These are phyloP conservation scores for Rhynchospora tenuis DNA, from an alignment of 176 grass and related monocot species.

Conservation along the genomic window DNA sequence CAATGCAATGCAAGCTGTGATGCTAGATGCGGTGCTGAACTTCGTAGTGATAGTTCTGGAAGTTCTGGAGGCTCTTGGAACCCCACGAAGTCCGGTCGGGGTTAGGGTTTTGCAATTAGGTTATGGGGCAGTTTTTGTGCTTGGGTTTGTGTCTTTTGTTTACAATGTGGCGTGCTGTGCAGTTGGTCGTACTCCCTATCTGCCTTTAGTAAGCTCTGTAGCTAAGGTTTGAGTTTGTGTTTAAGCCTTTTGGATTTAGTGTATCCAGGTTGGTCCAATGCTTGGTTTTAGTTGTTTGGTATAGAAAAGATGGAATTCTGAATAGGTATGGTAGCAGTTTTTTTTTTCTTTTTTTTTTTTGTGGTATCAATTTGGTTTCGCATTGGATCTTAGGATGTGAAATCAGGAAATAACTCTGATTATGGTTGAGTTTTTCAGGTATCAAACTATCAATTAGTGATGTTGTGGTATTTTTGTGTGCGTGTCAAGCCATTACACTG, in stretches of 20 bases:
- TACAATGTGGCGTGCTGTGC: conserved; percentile 19
- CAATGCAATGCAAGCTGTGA: conserved; percentile 24
- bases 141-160: conserved; percentile 19
- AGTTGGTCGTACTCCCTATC: conserved; percentile 29
- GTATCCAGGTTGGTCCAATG: neutral
- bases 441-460: neutral
- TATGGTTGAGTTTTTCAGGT: neutral
- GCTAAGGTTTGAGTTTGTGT: conserved; percentile 23
- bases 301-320: neutral
- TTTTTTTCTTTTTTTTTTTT: neutral
- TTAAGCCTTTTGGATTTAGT: neutral
- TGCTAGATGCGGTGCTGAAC: conserved; percentile 19
- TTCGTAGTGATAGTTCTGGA: conserved; percentile 7
- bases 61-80: conserved; percentile 22
- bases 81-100: conserved; percentile 12
- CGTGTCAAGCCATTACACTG: neutral
- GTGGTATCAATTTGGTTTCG: neutral
- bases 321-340: neutral
- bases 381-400: neutral
- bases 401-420: neutral
- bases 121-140: conserved; percentile 26
- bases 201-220: conserved; percentile 24
- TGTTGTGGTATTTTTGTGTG: neutral
- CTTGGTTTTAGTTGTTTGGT: neutral
- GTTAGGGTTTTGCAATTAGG: conserved; percentile 26